Conservation (phyloP, 2,329 filamentous ascomycete genomes). For the Coleophoma eucalyptorum region DNA sequence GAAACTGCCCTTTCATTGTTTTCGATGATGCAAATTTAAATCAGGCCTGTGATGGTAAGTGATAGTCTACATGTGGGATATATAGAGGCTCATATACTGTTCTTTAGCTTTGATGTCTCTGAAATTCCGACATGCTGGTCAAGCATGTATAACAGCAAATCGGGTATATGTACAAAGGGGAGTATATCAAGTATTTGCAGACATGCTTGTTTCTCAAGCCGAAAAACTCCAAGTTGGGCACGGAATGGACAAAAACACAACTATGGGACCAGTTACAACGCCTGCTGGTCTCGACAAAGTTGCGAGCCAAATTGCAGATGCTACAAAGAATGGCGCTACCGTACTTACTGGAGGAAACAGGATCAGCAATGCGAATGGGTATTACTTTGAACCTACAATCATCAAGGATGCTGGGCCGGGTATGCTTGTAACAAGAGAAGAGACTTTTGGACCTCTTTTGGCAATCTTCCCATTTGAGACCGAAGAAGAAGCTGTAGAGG, state of each 20-base stretch:
- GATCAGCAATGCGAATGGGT: slow-evolving; percentile 44
- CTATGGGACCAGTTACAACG: slow-evolving; percentile 54
- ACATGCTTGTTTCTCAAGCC: slow-evolving; percentile 45
- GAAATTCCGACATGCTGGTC: slow-evolving; percentile 53
- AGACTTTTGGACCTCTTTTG: slow-evolving; percentile 60
- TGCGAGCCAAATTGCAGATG: slow-evolving; percentile 56
- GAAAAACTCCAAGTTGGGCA: slow-evolving; percentile 53
- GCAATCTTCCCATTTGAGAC: slow-evolving; percentile 59
- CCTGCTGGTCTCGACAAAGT: slow-evolving; percentile 50
- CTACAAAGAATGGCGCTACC: slow-evolving; percentile 53
- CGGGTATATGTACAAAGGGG: slow-evolving; percentile 56
- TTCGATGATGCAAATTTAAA: slow-evolving; percentile 59
- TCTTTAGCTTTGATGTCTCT: slow-evolving; percentile 32
- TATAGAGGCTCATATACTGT: background rate
- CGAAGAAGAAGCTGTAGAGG: slow-evolving; percentile 55
- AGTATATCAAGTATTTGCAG: slow-evolving; percentile 55
- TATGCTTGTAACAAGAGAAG: slow-evolving; percentile 52
- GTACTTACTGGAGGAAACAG: slow-evolving; percentile 54
- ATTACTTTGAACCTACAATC: slow-evolving; percentile 66
- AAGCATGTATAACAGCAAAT: slow-evolving; percentile 60
- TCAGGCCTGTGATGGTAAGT: slow-evolving; percentile 39
- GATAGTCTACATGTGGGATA: slow-evolving; percentile 28
- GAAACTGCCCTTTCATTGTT: slow-evolving; percentile 59
- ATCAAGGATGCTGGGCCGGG: slow-evolving; percentile 49
- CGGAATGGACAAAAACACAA: slow-evolving; percentile 47